Conservation (phyloP, 2,329 filamentous ascomycete species). For the Pyrenophora tritici-repentis region DNA sequence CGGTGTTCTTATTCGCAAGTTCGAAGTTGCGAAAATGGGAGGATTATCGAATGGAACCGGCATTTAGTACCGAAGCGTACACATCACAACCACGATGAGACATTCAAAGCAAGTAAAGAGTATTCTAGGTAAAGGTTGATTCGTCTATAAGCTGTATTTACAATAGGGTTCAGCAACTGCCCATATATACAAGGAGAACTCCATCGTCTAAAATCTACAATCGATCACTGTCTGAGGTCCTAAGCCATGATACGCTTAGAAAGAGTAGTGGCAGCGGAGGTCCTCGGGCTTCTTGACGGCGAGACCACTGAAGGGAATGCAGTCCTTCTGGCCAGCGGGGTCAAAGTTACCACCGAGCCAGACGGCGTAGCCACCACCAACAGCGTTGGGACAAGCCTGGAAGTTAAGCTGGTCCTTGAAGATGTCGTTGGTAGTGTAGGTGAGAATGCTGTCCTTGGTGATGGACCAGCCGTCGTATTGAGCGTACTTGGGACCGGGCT, state of each 20-base stretch:
- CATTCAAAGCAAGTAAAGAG: too few relatives aligned
- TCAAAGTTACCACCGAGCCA: constrained; percentile 27
- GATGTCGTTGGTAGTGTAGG: constrained; percentile 41
- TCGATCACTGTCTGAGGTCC: background rate
- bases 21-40: too few relatives aligned
- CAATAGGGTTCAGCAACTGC: too few relatives aligned
- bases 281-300: constrained; percentile 25
- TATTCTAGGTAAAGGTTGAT: too few relatives aligned
- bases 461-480: constrained; percentile 58
- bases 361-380: constrained; percentile 46
- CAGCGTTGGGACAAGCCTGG: constrained; percentile 59
- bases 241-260: background rate
- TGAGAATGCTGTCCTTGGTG: constrained; percentile 52
- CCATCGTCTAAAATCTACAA: too few relatives aligned
- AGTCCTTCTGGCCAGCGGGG: constrained; percentile 41
- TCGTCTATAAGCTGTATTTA: too few relatives aligned
- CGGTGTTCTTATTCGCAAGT: too few relatives aligned
- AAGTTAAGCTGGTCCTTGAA: constrained; percentile 47
- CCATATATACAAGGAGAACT: too few relatives aligned
- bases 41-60: too few relatives aligned
- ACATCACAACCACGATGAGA: too few relatives aligned
- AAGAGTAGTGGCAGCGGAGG: constrained; percentile 29
- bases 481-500: constrained; percentile 47
- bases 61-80: too few relatives aligned
- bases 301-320: constrained; percentile 40